Evolutionary conservation across 2,329 filamentous ascomycete species (phyloP), one percentile per base, ranked within the genome.

Genomic region (Drechslerella dactyloides): DNA sequence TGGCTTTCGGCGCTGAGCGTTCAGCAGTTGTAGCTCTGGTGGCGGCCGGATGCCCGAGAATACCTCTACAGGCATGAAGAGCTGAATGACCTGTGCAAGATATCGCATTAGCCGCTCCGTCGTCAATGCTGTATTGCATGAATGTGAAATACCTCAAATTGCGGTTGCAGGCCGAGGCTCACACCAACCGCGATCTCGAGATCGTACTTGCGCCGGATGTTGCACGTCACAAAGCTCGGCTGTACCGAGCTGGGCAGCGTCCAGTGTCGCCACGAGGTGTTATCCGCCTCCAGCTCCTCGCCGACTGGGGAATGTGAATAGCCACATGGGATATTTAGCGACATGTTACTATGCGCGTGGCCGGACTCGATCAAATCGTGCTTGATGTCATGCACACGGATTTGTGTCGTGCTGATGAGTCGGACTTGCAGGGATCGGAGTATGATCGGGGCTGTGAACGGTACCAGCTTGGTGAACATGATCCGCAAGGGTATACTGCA

Each of bases 21-120:
- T 44, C 19, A 64, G 10, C 4, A 58, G 59, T 23, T 46, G 64
- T 35, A 97, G 86, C 53, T 89, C 87, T 21, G 85, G 81, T 1
- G 93, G 92, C 11, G 94, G 93, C 21, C 86, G 84, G 74, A 97
- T 92, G 75, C 94, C 94, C 0, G 93, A 96, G 79, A 86, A 97
- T 15, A 99, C 86, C 62, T 91, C 85, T 56, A 96, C 84, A 35
- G 88, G 86, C 76, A 97, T 88, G 73, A 89, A 85, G 17, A 99
- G 83, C 2, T 93, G 91, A 35, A 96, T 86, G 57, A 88, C 84
- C 80, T 96, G 90, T n/a, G 88, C 84, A n/a, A 81, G 86, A 76
- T 68, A 74, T 4, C 50, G n/a, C 8, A 6, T 52, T 53, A 50
- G 24, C 1, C 27, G 15, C 11, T 19, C 7, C 11, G 30, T 53